phyloP scores from a whole-genome alignment of 176 grass and related monocot genomes.

The Thinopyrum elongatum region DNA sequence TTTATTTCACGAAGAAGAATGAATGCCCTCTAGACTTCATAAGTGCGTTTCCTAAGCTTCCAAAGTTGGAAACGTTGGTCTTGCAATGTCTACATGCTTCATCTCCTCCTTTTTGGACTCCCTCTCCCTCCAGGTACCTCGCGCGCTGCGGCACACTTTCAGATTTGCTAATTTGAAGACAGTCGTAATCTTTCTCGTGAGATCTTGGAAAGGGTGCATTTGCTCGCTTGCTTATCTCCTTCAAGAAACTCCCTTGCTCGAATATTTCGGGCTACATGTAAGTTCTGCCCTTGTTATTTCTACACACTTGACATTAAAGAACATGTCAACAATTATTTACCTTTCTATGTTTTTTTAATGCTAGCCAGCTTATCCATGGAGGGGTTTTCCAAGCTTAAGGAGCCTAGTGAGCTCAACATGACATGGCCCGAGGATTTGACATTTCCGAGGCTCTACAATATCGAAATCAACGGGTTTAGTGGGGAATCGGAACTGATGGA shows the following conservation, averaged over 20 bases:
- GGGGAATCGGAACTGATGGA: slow-evolving; percentile 1
- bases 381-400: background rate
- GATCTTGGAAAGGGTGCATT: slow-evolving; percentile 3
- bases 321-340: background rate
- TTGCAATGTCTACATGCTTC: background rate
- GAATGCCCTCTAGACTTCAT: slow-evolving; percentile 6
- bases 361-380: background rate
- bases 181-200: slow-evolving; percentile 1
- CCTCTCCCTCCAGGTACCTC: background rate
- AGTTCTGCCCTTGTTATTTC: background rate
- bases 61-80: background rate
- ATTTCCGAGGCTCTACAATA: background rate
- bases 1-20: background rate
- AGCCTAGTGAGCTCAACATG: background rate
- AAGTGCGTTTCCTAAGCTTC: background rate
- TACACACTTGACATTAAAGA: background rate
- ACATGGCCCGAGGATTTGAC: background rate
- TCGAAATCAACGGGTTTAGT: background rate
- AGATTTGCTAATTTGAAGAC: background rate
- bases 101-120: background rate
- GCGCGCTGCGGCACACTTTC: background rate
- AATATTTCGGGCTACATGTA: background rate
- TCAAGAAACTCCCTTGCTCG: background rate
- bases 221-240: background rate
- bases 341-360: background rate